A percentile compares a stretch with the other conserved stretches of the same genome.
These are phyloP conservation scores for Coelastrella sp. DNA, from an alignment of 139 green algal genomes.

Conservation along the genomic window DNA sequence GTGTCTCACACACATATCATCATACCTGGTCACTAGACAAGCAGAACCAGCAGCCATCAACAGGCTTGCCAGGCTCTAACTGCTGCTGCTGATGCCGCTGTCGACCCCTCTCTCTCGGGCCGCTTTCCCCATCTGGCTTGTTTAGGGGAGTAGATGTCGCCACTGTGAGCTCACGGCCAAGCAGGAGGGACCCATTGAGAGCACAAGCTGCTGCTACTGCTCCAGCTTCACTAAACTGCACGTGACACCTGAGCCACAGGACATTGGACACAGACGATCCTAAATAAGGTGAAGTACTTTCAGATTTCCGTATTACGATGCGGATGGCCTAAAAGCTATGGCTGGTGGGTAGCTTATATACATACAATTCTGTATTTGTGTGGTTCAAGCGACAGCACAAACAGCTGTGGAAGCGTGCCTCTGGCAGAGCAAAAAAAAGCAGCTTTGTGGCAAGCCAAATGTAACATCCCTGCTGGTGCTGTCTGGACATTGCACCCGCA, in stretches of 20 bases:
- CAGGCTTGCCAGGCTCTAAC: slow-evolving; percentile 74
- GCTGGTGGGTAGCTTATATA: too few species aligned
- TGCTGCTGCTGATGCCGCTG: slow-evolving; percentile 12
- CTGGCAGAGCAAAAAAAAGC: too few species aligned
- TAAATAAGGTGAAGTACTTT: too few species aligned
- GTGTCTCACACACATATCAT: background rate
- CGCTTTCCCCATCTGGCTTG: background rate
- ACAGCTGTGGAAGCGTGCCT: too few species aligned
- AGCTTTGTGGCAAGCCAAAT: too few species aligned
- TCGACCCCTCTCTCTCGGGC: background rate
- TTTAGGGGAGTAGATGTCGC: slow-evolving; percentile 37
- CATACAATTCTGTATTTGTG: too few species aligned
- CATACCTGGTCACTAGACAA: slow-evolving; percentile 33
- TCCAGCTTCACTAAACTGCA: slow-evolving; percentile 17
- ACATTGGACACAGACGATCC: too few species aligned
- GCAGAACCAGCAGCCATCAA: slow-evolving; percentile 54
- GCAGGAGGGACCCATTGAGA: slow-evolving; percentile 11
- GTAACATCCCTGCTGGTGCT: too few species aligned
- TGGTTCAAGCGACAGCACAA: too few species aligned
- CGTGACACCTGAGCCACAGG: slow-evolving; percentile 4
- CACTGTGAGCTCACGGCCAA: slow-evolving; percentile 8
- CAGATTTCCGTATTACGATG: too few species aligned
- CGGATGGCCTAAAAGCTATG: too few species aligned
- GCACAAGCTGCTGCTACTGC: slow-evolving; percentile 31
- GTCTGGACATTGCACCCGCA: too few species aligned